These are phyloP conservation scores for Penicillium crustosum DNA, from an alignment of 2,329 filamentous ascomycete genomes.

Conservation along the genomic window DNA sequence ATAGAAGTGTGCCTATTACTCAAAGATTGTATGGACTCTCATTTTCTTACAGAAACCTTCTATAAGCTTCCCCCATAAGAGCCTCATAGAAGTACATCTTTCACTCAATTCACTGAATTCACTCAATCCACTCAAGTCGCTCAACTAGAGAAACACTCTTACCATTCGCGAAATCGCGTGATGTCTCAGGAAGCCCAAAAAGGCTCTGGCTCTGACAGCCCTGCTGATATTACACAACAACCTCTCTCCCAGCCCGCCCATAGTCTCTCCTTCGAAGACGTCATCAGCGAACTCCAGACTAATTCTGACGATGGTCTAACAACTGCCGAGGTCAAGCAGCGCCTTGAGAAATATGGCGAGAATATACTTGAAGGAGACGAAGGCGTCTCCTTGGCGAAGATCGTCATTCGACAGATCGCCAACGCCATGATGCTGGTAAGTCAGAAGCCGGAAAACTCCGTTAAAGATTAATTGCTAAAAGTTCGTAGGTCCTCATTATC, in stretches of 20 bases:
- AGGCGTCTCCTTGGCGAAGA: slow-evolving; percentile 69
- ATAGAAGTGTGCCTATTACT: slow-evolving; percentile 9
- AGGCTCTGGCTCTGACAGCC: slow-evolving; percentile 6
- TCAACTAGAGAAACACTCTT: slow-evolving; percentile 4
- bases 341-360: slow-evolving; percentile 58
- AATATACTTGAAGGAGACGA: slow-evolving; percentile 65
- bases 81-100: slow-evolving; percentile 16
- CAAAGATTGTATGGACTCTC: slow-evolving; percentile 33
- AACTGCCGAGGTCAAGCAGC: slow-evolving; percentile 53
- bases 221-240: slow-evolving; percentile 46
- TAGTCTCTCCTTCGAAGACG: slow-evolving; percentile 54
- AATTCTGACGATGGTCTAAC: slow-evolving; percentile 60
- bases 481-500: slow-evolving; percentile 68
- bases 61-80: slow-evolving; percentile 36
- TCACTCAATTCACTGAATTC: background rate
- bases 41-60: slow-evolving; percentile 32
- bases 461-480: background rate
- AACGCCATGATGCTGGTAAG: slow-evolving; percentile 68
- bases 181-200: slow-evolving; percentile 26
- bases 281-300: slow-evolving; percentile 57
- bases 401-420: slow-evolving; percentile 64
- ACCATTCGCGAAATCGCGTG: slow-evolving; percentile 8
- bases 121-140: background rate
- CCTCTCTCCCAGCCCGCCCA: slow-evolving; percentile 62
- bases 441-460: background rate